Percentiles rank a stretch among this genome's conserved stretches.
Conservation (phyloP, 2,329 filamentous ascomycete genomes). For the Exophiala alcalophila region DNA sequence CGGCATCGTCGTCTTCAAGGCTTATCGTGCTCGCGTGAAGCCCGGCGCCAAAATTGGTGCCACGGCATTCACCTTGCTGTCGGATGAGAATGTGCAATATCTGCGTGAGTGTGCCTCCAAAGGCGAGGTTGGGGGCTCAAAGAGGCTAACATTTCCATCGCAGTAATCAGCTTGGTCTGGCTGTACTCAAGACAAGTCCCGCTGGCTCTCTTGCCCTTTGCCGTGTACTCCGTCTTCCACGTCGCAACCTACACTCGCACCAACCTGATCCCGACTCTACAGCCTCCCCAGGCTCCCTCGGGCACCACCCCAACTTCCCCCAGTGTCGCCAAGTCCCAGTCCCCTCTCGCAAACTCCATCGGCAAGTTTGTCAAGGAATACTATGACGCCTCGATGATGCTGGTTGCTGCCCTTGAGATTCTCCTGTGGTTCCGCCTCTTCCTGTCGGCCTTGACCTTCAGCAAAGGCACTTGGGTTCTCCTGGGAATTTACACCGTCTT, state of each 20-base stretch:
- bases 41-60: slow-evolving; percentile 15
- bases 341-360: slow-evolving; percentile 74
- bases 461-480: slow-evolving; percentile 86
- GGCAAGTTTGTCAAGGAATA: slow-evolving; percentile 95
- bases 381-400: slow-evolving; percentile 92
- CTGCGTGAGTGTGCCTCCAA: slow-evolving; percentile 62
- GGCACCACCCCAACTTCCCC: slow-evolving; percentile 57
- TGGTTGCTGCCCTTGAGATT: slow-evolving; percentile 87
- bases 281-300: slow-evolving; percentile 58
- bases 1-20: slow-evolving; percentile 98
- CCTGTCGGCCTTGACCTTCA: slow-evolving; percentile 79
- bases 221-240: slow-evolving; percentile 97
- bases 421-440: slow-evolving; percentile 79
- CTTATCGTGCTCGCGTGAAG: slow-evolving; percentile 80
- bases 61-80: slow-evolving; percentile 63
- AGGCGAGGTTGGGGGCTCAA: neutral
- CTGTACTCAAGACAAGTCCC: slow-evolving; percentile 86
- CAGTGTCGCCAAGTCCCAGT: slow-evolving; percentile 47
- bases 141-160: slow-evolving; percentile 6
- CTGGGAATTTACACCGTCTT: slow-evolving; percentile 84
- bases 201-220: slow-evolving; percentile 87
- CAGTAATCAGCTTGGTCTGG: slow-evolving; percentile 93
- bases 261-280: slow-evolving; percentile 84
- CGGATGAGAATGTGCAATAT: slow-evolving; percentile 98
- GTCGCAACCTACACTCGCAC: slow-evolving; percentile 93